Base-by-base conservation (phyloP, 2,329 filamentous ascomycete genomes). In the Phaeosphaeriaceae sp. region DNA sequence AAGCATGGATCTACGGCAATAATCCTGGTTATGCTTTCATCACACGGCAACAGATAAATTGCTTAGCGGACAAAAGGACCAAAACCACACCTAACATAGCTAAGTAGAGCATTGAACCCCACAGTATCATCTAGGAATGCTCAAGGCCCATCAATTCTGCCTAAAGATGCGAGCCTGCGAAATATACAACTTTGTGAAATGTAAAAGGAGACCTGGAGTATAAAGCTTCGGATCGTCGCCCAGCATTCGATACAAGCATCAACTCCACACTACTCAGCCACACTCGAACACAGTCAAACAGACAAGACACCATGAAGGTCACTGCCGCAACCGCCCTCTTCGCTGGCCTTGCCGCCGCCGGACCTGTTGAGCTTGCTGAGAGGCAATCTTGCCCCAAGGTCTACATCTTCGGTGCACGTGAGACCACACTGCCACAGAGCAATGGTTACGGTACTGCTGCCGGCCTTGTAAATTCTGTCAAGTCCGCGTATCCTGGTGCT, bases 371-470 rank as follows among this genome's bases (percentile, higher is more conserved):
- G 43, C 55, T 78, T 49, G 47, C 58, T n/a, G 72, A 76, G 63
- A 72, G 76, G 46, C 70, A 76, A 50, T 70, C 60, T 52, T 82
- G 79, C 66, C 79, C 80, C 26, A 77, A 75, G 50, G 78, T 82
- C 54, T 79, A 82, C 66, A 68, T 81, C 59, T 81, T 81, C 52
- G 79, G 79, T 42, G 80, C 80, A 44, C 79, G 80, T 53, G 79
- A 81, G 60, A 81, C 79, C 0, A 81, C 79, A 5, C 74, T 71
- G 8, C 59, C 73, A 40, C 65, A 78, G n/a, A 68, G 65, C 61
- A 68, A 68, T 28, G 78, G 79, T 17, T 81, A 78, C 53, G 79
- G 80, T 11, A 79, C 77, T 28, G 73, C 76, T 23, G 69, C 70
- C 43, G 75, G 74, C 1, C 76, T 81, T 24, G 78, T 81, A 55